Evolutionary conservation across 805 yeast species (phyloP).

Genomic region (Huiozyma naganishii): DNA sequence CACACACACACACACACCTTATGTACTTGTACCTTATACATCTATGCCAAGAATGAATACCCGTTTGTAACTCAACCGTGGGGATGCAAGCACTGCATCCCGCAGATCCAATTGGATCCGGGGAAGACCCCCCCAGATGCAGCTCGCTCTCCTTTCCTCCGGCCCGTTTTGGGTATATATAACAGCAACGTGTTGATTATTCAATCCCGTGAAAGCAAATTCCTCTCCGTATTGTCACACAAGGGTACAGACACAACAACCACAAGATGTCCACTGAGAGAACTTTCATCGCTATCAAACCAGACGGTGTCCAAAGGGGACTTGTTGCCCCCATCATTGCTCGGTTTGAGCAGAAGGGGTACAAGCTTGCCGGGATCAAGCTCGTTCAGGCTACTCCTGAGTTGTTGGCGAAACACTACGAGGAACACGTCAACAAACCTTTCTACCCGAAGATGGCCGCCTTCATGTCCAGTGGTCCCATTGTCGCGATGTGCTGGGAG

Average conservation of each 20-base stretch:
- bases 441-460: constrained; percentile 94
- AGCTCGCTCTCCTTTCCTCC: too few relatives aligned
- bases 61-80: too few relatives aligned
- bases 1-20: not conserved
- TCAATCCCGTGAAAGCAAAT: too few relatives aligned
- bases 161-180: too few relatives aligned
- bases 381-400: constrained; percentile 78
- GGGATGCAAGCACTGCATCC: too few relatives aligned
- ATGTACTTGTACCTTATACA: not conserved
- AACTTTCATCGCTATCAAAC: constrained; percentile 90
- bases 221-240: not conserved
- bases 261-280: constrained; percentile 41
- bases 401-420: constrained; percentile 86
- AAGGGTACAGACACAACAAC: not conserved
- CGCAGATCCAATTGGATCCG: too few relatives aligned
- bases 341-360: constrained; percentile 96
- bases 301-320: constrained; percentile 99
- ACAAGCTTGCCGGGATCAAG: constrained; percentile 93
- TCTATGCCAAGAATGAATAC: not conserved
- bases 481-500: constrained; percentile 99
- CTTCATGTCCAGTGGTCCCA: constrained; percentile 98
- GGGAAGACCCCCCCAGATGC: too few relatives aligned
- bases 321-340: constrained; percentile 78
- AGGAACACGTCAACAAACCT: constrained; percentile 90
- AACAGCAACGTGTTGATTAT: too few relatives aligned